These are phyloP conservation scores for Mrakiaceae sp. DNA, from an alignment of 1,284 basidiomycete genomes.

Conservation along the genomic window DNA sequence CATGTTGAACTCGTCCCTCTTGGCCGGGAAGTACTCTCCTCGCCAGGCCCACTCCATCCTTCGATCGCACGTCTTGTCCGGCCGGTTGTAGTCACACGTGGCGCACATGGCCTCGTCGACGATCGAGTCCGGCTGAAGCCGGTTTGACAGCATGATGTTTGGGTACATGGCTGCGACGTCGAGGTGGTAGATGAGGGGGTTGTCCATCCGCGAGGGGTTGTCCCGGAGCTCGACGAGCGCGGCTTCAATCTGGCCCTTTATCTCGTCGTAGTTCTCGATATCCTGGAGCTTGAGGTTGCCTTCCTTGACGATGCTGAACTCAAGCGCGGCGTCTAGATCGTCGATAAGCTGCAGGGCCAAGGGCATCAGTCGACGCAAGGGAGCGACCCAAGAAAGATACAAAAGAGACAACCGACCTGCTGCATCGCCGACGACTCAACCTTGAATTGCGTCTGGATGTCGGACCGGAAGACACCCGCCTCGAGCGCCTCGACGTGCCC, in stretches of 20 bases:
- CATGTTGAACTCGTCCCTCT: slow-evolving; percentile 98
- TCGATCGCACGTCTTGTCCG: slow-evolving; percentile 89
- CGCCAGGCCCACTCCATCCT: slow-evolving; percentile 97
- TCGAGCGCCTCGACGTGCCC: slow-evolving; percentile 98
- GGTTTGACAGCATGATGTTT: slow-evolving; percentile 99
- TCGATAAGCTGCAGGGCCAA: slow-evolving; percentile 61
- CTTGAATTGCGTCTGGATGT: slow-evolving; percentile 93
- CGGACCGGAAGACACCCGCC: slow-evolving; percentile 94
- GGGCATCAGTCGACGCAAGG: neutral
- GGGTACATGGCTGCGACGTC: slow-evolving; percentile 99
- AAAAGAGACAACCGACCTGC: slow-evolving; percentile 43
- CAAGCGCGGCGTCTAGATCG: slow-evolving; percentile 82
- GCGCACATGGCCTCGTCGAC: slow-evolving; percentile 95
- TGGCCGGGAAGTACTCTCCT: slow-evolving; percentile 96
- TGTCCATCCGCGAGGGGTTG: slow-evolving; percentile 75
- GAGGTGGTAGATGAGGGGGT: slow-evolving; percentile 94
- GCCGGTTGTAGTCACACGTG: slow-evolving; percentile 96
- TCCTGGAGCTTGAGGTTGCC: slow-evolving; percentile 67
- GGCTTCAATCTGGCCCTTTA: slow-evolving; percentile 64
- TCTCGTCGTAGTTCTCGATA: slow-evolving; percentile 91
- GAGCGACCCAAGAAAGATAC: slow-evolving; percentile 5
- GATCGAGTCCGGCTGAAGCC: slow-evolving; percentile 95
- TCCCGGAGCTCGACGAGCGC: slow-evolving; percentile 86
- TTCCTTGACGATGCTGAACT: slow-evolving; percentile 83
- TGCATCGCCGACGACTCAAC: slow-evolving; percentile 80